Conservation (phyloP, 2,329 filamentous ascomycete genomes). For the Diaporthe caulivora region DNA sequence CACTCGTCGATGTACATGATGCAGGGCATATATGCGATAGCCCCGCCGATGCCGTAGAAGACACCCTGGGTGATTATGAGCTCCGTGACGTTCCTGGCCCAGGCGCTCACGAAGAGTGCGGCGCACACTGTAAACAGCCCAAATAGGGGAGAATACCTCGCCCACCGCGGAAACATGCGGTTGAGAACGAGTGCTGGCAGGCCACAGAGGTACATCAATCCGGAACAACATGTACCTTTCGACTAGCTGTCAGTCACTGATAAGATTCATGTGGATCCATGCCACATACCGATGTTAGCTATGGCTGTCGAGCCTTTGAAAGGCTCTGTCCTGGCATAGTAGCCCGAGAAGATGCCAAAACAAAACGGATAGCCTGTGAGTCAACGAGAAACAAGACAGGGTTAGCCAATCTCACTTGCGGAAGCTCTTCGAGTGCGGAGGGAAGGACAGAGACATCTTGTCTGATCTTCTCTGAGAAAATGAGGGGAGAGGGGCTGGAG, state of each 20-base stretch:
- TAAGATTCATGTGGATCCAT: neutral
- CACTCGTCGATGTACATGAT: conserved; percentile 72
- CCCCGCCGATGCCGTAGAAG: conserved; percentile 70
- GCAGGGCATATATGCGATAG: conserved; percentile 67
- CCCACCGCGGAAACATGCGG: conserved; percentile 55
- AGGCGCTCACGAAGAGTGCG: conserved; percentile 63
- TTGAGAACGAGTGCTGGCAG: conserved; percentile 63
- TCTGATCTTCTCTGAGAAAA: neutral
- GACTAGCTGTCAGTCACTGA: conserved; percentile 3
- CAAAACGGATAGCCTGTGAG: conserved; percentile 73
- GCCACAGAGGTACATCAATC: conserved; percentile 68
- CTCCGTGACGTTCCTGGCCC: conserved; percentile 64
- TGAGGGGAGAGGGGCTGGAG: neutral
- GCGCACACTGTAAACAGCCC: conserved; percentile 66
- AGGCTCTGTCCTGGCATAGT: conserved; percentile 71
- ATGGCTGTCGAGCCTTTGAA: conserved; percentile 68
- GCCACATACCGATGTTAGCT: conserved; percentile 61
- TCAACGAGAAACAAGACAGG: neutral
- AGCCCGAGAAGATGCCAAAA: conserved; percentile 79
- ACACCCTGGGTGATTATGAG: conserved; percentile 73
- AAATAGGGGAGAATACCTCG: conserved; percentile 56
- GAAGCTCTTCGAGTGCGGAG: neutral
- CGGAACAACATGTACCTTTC: conserved; percentile 36
- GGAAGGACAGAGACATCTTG: conserved; percentile 17
- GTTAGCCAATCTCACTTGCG: conserved; percentile 32